Evolutionary conservation across 1,139 yeast genomes (phyloP).

Genomic region (Taphrina sp.): DNA sequence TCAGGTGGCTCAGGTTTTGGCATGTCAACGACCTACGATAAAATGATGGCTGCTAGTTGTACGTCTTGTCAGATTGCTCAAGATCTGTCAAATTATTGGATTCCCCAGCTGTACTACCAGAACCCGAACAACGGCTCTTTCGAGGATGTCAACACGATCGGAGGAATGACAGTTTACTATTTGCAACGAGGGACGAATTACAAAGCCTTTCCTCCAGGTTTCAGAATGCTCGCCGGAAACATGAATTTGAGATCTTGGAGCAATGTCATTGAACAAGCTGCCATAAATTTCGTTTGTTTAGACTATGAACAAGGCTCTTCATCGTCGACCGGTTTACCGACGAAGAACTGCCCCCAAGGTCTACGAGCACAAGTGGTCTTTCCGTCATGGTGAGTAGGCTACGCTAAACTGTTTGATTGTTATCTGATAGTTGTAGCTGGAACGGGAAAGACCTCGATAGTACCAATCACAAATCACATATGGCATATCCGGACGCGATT

Average conservation of each 20-base stretch:
- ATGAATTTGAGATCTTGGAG: slow-evolving; percentile 25
- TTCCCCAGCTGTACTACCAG: slow-evolving; percentile 32
- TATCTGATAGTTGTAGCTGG: too few species aligned
- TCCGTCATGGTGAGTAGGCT: too few species aligned
- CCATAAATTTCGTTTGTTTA: slow-evolving; percentile 33
- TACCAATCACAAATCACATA: slow-evolving; percentile 33
- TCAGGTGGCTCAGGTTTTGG: slow-evolving; percentile 30
- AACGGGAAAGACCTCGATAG: slow-evolving; percentile 33
- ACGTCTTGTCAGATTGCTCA: slow-evolving; percentile 31
- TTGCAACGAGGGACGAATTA: slow-evolving; percentile 29
- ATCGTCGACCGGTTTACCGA: slow-evolving; percentile 28
- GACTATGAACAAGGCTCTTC: slow-evolving; percentile 27
- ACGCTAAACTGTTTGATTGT: too few species aligned
- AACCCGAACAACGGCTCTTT: slow-evolving; percentile 31
- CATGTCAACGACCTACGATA: slow-evolving; percentile 12
- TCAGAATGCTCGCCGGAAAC: slow-evolving; percentile 34
- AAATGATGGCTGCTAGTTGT: slow-evolving; percentile 17
- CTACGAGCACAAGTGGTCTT: slow-evolving; percentile 34
- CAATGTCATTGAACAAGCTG: slow-evolving; percentile 14
- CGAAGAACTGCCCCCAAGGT: slow-evolving; percentile 34
- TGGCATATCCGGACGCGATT: slow-evolving; percentile 31
- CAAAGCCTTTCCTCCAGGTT: slow-evolving; percentile 34
- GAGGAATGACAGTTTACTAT: slow-evolving; percentile 34
- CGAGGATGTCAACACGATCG: slow-evolving; percentile 18
- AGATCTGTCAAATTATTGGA: slow-evolving; percentile 31